These are phyloP conservation scores for Ceriops tagal DNA, from an alignment of 345 rosid genomes.

Conservation along the genomic window DNA sequence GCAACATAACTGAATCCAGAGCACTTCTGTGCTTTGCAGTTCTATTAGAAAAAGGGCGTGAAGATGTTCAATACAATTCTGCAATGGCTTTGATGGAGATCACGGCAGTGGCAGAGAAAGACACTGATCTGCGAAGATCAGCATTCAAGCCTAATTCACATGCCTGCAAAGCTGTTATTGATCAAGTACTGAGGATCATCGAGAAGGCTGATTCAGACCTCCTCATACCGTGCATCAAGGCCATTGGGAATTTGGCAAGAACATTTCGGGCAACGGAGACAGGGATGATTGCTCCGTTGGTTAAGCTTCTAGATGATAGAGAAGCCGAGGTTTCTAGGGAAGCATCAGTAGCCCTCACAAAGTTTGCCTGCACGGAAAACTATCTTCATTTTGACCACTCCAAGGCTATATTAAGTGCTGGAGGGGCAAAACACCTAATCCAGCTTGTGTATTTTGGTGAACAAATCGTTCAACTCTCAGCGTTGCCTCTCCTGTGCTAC, in stretches of 20 bases:
- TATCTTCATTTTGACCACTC: conserved; percentile 74
- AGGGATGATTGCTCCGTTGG: conserved; percentile 68
- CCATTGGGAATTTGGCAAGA: conserved; percentile 81
- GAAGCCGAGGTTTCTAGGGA: conserved; percentile 65
- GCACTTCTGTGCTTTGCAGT: conserved; percentile 92
- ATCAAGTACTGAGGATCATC: conserved; percentile 61
- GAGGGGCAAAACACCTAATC: conserved; percentile 71
- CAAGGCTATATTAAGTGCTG: conserved; percentile 69
- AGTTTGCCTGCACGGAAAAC: conserved; percentile 73
- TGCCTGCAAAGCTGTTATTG: conserved; percentile 80
- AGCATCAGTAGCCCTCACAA: conserved; percentile 63
- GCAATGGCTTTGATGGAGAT: conserved; percentile 97
- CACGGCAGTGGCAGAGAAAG: conserved; percentile 78
- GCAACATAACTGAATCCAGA: conserved; percentile 84
- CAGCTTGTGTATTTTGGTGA: conserved; percentile 83
- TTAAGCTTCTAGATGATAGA: conserved; percentile 72
- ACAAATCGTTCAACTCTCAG: conserved; percentile 53
- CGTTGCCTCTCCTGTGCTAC: conserved; percentile 63
- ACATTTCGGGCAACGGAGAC: conserved; percentile 89
- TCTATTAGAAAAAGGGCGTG: conserved; percentile 72
- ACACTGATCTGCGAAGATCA: conserved; percentile 73
- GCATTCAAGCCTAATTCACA: conserved; percentile 91
- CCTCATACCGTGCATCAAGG: conserved; percentile 66
- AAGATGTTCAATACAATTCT: conserved; percentile 60
- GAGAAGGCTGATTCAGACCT: conserved; percentile 65